Conservation (phyloP, 2,329 filamentous ascomycete species). For the Colletotrichum sp. region DNA sequence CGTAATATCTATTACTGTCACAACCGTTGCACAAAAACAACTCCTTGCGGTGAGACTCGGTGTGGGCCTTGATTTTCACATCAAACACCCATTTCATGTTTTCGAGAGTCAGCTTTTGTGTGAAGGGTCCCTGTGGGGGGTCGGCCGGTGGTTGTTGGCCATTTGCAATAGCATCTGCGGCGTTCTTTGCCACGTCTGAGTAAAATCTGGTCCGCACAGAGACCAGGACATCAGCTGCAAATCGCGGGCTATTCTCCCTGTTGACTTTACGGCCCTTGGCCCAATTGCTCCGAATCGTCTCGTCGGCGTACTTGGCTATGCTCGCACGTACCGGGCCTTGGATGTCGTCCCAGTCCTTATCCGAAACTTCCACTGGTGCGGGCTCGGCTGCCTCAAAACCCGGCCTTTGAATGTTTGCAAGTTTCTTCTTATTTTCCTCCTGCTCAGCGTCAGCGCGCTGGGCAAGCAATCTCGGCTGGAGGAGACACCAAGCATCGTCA, state of each 20-base stretch:
- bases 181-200: slow-evolving; percentile 59
- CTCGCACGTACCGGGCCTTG: slow-evolving; percentile 71
- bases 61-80: slow-evolving; percentile 73
- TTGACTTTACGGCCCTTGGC: slow-evolving; percentile 65
- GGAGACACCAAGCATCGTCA: slow-evolving; percentile 71
- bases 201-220: slow-evolving; percentile 72
- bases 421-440: slow-evolving; percentile 49
- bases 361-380: slow-evolving; percentile 57
- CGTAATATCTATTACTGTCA: slow-evolving; percentile 71
- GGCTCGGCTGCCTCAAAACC: slow-evolving; percentile 27
- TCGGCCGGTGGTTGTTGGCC: slow-evolving; percentile 51
- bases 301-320: slow-evolving; percentile 71
- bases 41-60: slow-evolving; percentile 70
- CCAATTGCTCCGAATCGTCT: slow-evolving; percentile 72
- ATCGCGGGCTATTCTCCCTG: slow-evolving; percentile 67
- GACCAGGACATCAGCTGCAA: slow-evolving; percentile 75
- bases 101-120: slow-evolving; percentile 72
- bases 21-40: slow-evolving; percentile 79
- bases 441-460: slow-evolving; percentile 71
- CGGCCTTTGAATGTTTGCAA: slow-evolving; percentile 31
- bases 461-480: slow-evolving; percentile 70
- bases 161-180: slow-evolving; percentile 48
- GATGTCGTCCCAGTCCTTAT: slow-evolving; percentile 73
- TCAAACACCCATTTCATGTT: slow-evolving; percentile 90
- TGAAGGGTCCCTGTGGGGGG: slow-evolving; percentile 57